Evolutionary conservation across 169 alveolate species (phyloP).

Genomic region (Eimeria mitis): DNA sequence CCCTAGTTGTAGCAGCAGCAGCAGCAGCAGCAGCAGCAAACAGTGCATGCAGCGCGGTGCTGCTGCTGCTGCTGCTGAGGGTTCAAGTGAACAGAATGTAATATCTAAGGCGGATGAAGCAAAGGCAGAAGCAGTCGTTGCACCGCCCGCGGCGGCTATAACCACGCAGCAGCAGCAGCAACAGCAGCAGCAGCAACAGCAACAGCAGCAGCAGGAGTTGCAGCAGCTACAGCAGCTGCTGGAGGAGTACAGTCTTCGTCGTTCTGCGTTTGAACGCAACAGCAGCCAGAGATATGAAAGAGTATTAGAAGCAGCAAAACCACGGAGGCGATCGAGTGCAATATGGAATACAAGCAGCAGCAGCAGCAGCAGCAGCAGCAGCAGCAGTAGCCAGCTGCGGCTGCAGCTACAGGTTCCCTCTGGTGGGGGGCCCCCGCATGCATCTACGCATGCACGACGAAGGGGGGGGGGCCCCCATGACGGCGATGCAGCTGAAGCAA

Average conservation of each 20-base stretch:
- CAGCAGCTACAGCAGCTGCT: conserved; percentile 45
- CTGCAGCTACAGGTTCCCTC: conserved; percentile 22
- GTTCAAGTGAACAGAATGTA: not conserved
- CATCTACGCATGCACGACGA: not conserved
- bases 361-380: not conserved
- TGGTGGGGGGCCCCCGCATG: not conserved
- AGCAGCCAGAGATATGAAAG: conserved; percentile 20
- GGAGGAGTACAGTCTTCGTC: not conserved
- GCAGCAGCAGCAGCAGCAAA: conserved; percentile 1
- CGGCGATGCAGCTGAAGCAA: conserved; percentile 1
- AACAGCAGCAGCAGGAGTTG: not conserved
- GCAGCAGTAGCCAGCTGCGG: not conserved
- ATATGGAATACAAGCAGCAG: not conserved
- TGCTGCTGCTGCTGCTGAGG: not conserved
- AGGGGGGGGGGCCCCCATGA: conserved; percentile 18
- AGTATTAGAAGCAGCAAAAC: conserved; percentile 14
- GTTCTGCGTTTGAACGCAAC: conserved; percentile 44
- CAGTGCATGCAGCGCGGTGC: not conserved
- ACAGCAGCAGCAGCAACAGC: not conserved
- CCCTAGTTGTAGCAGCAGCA: not conserved
- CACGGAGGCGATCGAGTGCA: not conserved
- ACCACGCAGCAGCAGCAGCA: not conserved
- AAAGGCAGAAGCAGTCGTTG: not conserved
- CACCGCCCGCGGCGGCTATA: not conserved
- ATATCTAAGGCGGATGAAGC: not conserved